Evolutionary conservation across 108 stramenopile species (phyloP), one percentile per base, ranked within the genome.

Genomic region (Pseudonitzschia pungens): DNA sequence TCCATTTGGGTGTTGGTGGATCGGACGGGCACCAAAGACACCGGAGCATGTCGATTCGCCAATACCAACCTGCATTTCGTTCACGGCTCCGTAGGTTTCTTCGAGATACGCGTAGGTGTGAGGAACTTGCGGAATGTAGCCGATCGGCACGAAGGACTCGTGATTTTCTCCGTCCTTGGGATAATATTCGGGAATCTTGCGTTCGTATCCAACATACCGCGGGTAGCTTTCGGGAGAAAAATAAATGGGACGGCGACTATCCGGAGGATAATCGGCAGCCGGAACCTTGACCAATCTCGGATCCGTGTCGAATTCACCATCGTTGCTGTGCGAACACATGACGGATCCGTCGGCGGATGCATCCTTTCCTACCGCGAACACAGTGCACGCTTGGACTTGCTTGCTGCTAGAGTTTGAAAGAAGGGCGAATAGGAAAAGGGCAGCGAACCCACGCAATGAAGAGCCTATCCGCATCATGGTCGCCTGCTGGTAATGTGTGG

Each of bases 31-130:
- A 52, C 83, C 83, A 69, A 82, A 80, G 24, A 75, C 74, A 8
- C 80, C 86, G 33, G 79, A 77, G 60, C 92, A 96, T 3, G 92
- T 96, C 28, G 84, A 86, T 79, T 93, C 94, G 12, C 92, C 90
- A 31, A 96, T 92, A 0, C 78, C 89, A 5, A 96, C 76, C 33
- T 86, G 74, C 36, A 84, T 70, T 69, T 93, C 91, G 78, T 96
- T 96, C 45, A 93, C 88, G 54, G 89, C 85, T n/a, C 80, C 90
- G 60, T 93, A 96, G 16, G 83, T 80, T 36, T 89, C 91, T 72
- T 96, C 95, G 27, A 92, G 68, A 64, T 87, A 89, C 2, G 84
- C 91, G 65, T 78, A 92, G 0, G 95, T 96, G 64, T 84, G 83
- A 3, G 68, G 26, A 24, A 91, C 91, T 74, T 93, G 87, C 11